Base-by-base conservation (phyloP, 257 asterid species). In the Schizonepeta tenuifolia region DNA sequence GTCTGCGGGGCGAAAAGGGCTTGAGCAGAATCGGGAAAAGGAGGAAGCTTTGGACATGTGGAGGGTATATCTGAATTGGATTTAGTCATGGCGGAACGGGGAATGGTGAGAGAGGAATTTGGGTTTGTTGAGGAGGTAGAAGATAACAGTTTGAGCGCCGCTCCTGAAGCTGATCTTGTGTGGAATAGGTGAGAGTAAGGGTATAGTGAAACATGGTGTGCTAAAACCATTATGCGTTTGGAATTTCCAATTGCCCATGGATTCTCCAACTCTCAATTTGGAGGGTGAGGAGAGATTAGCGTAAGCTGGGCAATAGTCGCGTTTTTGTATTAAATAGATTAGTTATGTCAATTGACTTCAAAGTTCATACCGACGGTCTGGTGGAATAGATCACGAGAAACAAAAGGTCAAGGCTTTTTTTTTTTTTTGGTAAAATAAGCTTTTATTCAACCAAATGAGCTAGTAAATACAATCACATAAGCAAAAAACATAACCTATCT, bases 141-240 rank as follows among this genome's bases (percentile, higher is more conserved):
- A 67, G 85, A 79, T 20, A 75, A 65, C 75, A 84, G 76, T 65
- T 67, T 77, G 71, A 72, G 67, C 11, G 86, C 86, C 65, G 80
- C 80, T 50, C 21, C 67, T 28, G 89, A 51, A 57, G 89, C 75
- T 14, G 81, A 68, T 74, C 72, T 78, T 72, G 76, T 71, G 81
- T 55, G 70, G 65, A 73, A 61, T 69, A 81, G 73, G 18, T 77
- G 79, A 67, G 85, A 80, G 43, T 7, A 75, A 47, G 82, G 69
- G 41, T 78, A 86, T 80, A 81, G 67, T 12, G 59, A 70, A 74
- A 74, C 64, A 70, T 58, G 76, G 68, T 67, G 56, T 54, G 38
- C 53, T 58, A 77, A 65, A 26, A 65, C 54, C 83, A 79, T 70
- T 18, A 40, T 17, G 22, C 41, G 22, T 50, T 7, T 5, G 4